Base-by-base conservation (phyloP, 2,329 filamentous ascomycete genomes). In the Alternaria incomplexa region DNA sequence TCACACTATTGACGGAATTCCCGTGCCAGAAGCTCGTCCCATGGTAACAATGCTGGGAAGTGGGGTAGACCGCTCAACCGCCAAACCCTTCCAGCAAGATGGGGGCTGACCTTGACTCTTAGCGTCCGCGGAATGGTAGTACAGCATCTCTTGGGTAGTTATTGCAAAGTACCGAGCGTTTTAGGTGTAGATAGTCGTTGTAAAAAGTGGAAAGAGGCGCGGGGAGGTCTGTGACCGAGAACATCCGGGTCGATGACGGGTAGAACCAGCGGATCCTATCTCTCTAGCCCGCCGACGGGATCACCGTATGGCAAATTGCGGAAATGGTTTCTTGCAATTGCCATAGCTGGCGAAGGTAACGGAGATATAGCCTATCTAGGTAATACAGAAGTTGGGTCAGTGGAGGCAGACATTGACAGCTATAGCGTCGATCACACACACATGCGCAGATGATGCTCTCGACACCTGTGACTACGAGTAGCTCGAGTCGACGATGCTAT, bases 21-120 rank as follows among this genome's bases (percentile, higher is more conserved):
- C 71, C 63, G 68, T 66, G 56, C 62, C 60, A 63, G 57, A 52
- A 52, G 47, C 56, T 55, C 56, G 71, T 68, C 52, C 69, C 68
- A 65, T 71, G 69, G 68, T 68, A 58, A 30, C 48, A 23, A 62
- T 20, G 50, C 57, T 62, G 62, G 26, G 61, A 62, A 68, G 71
- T 73, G 69, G 68, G 66, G 71, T 66, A 36, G 32, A 59, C 36
- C 36, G 36, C 36, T 40, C 36, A 48, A 36, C 62, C 62, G 58
- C 62, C 54, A 65, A 61, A 61, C 60, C 53, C 52, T 64, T 64
- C 55, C 58, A 61, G 63, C 53, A 65, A 26, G 11, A 23, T 47
- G 60, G 25, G 55, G 45, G 55, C 17, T 62, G 60, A 57, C 8
- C 44, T 36, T 50, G 17, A 17, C 8, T 44, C 32, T 59, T 65